Base-by-base conservation (phyloP, 495 filamentous ascomycete species). In the Tuber microsphaerosporum region DNA sequence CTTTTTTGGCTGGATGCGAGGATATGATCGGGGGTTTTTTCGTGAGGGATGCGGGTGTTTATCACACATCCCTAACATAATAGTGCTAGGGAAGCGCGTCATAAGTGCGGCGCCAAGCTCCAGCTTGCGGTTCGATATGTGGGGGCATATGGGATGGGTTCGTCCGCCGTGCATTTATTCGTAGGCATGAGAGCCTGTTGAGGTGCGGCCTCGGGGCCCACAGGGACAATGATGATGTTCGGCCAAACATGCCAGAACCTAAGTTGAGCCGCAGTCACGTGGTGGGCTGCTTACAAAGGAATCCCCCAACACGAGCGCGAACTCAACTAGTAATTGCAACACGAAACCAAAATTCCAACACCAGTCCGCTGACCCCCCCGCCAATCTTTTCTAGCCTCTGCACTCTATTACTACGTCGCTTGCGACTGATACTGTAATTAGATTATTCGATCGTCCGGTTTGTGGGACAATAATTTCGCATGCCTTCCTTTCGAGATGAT, bases 401-500 rank as follows among this genome's bases (percentile, higher is more conserved):
- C 56, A 10, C 26, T 12, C n/a, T 61, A n/a, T 56, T 48, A 26
- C 56, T 61, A 31, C 56, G n/a, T 5, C 56, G n/a, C 56, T 61
- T 17, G 26, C 56, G 31, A 61, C n/a, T 31, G n/a, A 16, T 61
- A 31, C 56, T 16, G 4, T 8, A 31, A 31, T 61, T 61, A 16
- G 56, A 16, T 31, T 31, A 61, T 31, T 61, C n/a, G 10, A 14
- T 31, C 12, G 10, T 31, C 56, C 26, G 12, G 56, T 31, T 61
- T 61, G n/a, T 31, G 56, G n/a, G 56, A 61, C 56, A 17, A 26
- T 61, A 61, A 61, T 16, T 61, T 61, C 56, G 14, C 20, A 92
- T 92, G 91, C 89, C 91, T 74, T 88, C 89, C 71, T 93, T 93
- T 82, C 91, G 91, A 83, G 91, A 93, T 88, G 91, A 93, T 82